Evolutionary conservation across 1,284 basidiomycete genomes (phyloP).

Genomic region (Leccinum subspadiceum): DNA sequence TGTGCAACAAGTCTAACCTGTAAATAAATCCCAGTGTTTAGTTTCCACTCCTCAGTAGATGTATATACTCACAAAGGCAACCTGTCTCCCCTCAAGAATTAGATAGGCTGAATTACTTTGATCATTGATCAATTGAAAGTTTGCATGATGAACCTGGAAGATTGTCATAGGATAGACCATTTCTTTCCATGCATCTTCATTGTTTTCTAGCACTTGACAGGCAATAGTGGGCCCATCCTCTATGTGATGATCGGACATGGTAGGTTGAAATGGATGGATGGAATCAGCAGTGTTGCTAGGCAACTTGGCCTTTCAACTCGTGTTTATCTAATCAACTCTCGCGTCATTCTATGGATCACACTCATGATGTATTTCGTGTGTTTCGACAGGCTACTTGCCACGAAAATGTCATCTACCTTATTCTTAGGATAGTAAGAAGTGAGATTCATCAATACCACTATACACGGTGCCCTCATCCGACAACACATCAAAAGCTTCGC

Average conservation of each 20-base stretch:
- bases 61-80: constrained; percentile 17
- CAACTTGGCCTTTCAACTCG: background rate
- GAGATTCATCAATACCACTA: constrained; percentile 66
- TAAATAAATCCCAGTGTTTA: background rate
- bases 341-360: background rate
- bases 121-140: background rate
- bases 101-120: background rate
- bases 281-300: background rate
- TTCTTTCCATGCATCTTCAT: constrained; percentile 1
- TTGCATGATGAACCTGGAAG: constrained; percentile 22
- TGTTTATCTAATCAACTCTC: constrained; percentile 16
- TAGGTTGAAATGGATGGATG: background rate
- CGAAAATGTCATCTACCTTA: background rate
- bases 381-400: background rate
- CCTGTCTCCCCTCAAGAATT: constrained; percentile 14
- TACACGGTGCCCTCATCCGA: constrained; percentile 70
- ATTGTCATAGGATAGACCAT: constrained; percentile 28
- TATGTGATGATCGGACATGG: constrained; percentile 16
- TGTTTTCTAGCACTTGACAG: background rate
- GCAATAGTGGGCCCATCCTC: constrained; percentile 2
- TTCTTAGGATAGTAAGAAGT: constrained; percentile 39
- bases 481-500: constrained; percentile 66
- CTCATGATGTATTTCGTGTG: background rate
- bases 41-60: background rate
- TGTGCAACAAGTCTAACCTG: constrained; percentile 29